Percentiles rank a stretch among this genome's conserved stretches.
Evolutionary conservation across 148 eudicot genomes (phyloP).

Genomic region (Silene latifolia): DNA sequence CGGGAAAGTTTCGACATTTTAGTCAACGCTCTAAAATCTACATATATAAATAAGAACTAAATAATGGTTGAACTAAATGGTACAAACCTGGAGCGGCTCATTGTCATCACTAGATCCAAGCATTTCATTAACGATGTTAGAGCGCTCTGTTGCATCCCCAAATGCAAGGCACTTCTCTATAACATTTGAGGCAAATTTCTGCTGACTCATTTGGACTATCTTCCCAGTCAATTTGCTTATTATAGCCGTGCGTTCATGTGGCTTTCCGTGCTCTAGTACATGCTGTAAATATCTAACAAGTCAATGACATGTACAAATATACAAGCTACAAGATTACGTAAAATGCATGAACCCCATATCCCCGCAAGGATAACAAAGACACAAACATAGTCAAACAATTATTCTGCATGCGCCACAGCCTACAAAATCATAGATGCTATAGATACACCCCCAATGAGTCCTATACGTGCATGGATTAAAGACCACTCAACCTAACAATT

Average conservation of each 20-base stretch:
- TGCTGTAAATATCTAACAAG: slow-evolving; percentile 42
- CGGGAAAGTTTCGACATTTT: background rate
- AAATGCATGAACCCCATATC: background rate
- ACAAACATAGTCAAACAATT: background rate
- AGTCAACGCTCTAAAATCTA: background rate
- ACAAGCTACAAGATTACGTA: background rate
- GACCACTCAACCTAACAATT: too few relatives aligned
- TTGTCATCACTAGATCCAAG: slow-evolving; percentile 69
- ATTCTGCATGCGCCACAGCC: too few relatives aligned
- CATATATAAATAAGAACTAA: background rate
- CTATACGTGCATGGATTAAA: too few relatives aligned
- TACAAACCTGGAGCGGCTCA: slow-evolving; percentile 80
- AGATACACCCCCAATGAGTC: too few relatives aligned
- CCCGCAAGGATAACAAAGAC: background rate
- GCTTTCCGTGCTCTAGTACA: slow-evolving; percentile 87
- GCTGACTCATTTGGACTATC: slow-evolving; percentile 94
- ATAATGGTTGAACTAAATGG: background rate
- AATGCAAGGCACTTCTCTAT: slow-evolving; percentile 80
- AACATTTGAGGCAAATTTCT: slow-evolving; percentile 89
- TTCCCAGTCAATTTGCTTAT: slow-evolving; percentile 60
- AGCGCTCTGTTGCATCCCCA: slow-evolving; percentile 71
- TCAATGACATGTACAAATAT: background rate
- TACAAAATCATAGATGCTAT: background rate
- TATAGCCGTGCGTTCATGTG: slow-evolving; percentile 72
- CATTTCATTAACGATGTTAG: slow-evolving; percentile 66